Percentiles rank a stretch among this genome's conserved stretches.
Conservation (phyloP, 805 yeast genomes). For the Kluyveromyces dobzhanskii region DNA sequence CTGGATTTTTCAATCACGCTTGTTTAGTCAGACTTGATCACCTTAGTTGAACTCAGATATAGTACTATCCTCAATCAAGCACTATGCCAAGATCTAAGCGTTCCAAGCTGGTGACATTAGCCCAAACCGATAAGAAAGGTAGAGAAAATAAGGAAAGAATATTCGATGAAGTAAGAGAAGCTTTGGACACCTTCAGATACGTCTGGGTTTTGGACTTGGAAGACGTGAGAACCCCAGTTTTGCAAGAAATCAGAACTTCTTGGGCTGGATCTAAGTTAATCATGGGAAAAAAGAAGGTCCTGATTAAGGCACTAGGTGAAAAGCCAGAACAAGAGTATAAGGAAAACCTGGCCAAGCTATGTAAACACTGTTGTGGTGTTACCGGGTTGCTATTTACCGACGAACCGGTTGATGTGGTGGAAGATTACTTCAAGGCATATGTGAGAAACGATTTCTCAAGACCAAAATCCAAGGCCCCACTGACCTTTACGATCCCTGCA, state of each 20-base stretch:
- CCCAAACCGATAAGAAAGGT: conserved; percentile 95
- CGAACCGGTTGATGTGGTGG: conserved; percentile 83
- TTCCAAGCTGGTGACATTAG: conserved; percentile 89
- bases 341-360: conserved; percentile 67
- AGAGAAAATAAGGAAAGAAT: conserved; percentile 84
- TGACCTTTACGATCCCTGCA: conserved; percentile 76
- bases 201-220: conserved; percentile 82
- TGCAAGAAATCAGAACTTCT: conserved; percentile 85
- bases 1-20: too few relatives aligned
- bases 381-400: conserved; percentile 85
- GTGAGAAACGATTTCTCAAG: conserved; percentile 78
- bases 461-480: conserved; percentile 78
- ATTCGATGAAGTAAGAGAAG: conserved; percentile 81
- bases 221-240: conserved; percentile 91
- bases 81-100: conserved; percentile 95
- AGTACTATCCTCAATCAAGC: background rate
- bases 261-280: conserved; percentile 88
- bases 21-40: too few relatives aligned
- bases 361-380: conserved; percentile 61
- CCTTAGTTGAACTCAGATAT: too few relatives aligned
- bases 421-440: conserved; percentile 75
- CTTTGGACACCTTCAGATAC: conserved; percentile 67
- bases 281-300: conserved; percentile 87
- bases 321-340: conserved; percentile 83
- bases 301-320: conserved; percentile 87